Evolutionary conservation across 176 grass and related monocot species (phyloP).

Genomic region (Areca catechu): DNA sequence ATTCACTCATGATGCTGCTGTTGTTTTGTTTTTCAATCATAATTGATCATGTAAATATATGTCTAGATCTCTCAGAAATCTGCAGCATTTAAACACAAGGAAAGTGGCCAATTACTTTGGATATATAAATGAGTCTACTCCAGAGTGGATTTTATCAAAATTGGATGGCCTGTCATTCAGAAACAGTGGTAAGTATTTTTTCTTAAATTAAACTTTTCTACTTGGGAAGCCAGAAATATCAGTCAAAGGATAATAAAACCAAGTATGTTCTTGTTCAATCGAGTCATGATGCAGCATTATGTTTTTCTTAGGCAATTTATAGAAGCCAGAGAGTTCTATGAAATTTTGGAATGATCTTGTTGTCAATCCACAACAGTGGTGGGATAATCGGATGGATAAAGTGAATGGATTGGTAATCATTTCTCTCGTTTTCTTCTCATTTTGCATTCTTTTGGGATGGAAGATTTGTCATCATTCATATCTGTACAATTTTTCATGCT

Average conservation of each 20-base stretch:
- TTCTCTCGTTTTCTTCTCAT: too few relatives aligned
- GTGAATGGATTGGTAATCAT: constrained; percentile 52
- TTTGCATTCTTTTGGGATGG: background rate
- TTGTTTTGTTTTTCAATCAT: too few relatives aligned
- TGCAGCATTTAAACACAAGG: constrained; percentile 9
- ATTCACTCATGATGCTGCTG: too few relatives aligned
- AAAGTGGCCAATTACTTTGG: constrained; percentile 5
- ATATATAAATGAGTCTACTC: constrained; percentile 13
- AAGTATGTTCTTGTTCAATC: too few relatives aligned
- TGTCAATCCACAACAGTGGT: constrained; percentile 51
- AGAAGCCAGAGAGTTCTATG: constrained; percentile 13
- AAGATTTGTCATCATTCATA: too few relatives aligned
- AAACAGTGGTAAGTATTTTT: too few relatives aligned
- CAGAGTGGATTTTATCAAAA: constrained; percentile 9
- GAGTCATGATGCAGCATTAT: background rate
- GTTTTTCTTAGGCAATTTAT: background rate
- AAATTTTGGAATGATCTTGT: constrained; percentile 65
- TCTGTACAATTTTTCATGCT: background rate
- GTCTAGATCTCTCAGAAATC: background rate
- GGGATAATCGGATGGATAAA: constrained; percentile 51
- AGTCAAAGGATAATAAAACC: too few relatives aligned
- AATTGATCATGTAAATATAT: background rate
- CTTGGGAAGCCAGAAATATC: too few relatives aligned
- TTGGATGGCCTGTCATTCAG: background rate
- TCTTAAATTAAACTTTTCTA: too few relatives aligned